These are phyloP conservation scores for Sedum album DNA, from an alignment of 164 flowering plant genomes.

Conservation along the genomic window DNA sequence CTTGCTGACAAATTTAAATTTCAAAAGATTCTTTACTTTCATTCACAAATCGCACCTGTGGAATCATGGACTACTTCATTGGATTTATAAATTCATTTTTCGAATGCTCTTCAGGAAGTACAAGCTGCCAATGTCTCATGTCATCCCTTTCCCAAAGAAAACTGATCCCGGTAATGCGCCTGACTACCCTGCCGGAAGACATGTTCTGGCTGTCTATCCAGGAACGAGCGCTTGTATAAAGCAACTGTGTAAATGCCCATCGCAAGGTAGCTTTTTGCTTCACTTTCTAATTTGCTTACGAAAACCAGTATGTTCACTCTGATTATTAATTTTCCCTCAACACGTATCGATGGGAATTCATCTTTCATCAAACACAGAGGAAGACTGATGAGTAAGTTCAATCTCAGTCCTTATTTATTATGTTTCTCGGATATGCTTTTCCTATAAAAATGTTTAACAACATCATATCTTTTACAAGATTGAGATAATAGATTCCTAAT, in stretches of 20 bases:
- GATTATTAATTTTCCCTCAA: conserved; percentile 2
- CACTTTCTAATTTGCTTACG: not conserved
- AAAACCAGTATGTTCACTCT: conserved; percentile 8
- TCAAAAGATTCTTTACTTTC: too few species aligned
- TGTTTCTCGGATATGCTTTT: too few species aligned
- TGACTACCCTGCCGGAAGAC: conserved; percentile 70
- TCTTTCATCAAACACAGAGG: conserved; percentile 40
- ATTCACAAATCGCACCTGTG: too few species aligned
- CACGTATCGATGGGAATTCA: conserved; percentile 16
- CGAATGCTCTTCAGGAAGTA: too few species aligned
- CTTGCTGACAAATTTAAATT: too few species aligned
- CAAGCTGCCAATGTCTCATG: conserved; percentile 6
- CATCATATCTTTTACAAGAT: too few species aligned
- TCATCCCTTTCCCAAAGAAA: conserved; percentile 9
- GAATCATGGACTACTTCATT: conserved; percentile 29
- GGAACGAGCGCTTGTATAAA: conserved; percentile 90
- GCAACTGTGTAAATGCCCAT: conserved; percentile 32
- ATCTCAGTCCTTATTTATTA: not conserved
- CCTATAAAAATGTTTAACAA: too few species aligned
- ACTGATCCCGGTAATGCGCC: conserved; percentile 16
- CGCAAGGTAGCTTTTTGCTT: conserved; percentile 58
- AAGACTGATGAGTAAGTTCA: conserved; percentile 88
- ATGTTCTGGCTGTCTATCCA: conserved; percentile 94
- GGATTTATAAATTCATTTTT: not conserved
- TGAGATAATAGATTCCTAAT: too few species aligned